phyloP scores from a whole-genome alignment of 2,329 filamentous ascomycete genomes.

The Chrysoporthe puriensis region DNA sequence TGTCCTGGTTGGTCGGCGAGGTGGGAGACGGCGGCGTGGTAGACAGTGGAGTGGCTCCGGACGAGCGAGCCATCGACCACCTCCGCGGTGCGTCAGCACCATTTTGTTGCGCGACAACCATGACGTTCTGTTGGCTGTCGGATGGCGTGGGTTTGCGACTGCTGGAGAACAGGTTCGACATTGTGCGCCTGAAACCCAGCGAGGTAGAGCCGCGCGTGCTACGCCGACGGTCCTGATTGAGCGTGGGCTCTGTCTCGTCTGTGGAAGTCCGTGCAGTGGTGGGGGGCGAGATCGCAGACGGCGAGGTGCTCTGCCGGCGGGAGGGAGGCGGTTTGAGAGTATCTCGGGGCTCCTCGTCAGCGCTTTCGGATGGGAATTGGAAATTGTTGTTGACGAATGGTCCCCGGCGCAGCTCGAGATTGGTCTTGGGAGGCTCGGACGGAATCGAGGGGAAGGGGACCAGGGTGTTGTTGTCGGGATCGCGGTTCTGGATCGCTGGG shows the following conservation, averaged over 20 bases:
- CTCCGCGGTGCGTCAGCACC: slow-evolving; percentile 40
- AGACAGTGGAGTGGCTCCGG: slow-evolving; percentile 48
- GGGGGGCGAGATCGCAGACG: slow-evolving; percentile 16
- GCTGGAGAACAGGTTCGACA: slow-evolving; percentile 52
- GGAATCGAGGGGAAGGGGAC: slow-evolving; percentile 25
- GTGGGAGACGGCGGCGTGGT: slow-evolving; percentile 56
- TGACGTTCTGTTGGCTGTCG: slow-evolving; percentile 34
- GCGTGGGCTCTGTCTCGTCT: slow-evolving; percentile 35
- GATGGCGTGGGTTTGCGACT: slow-evolving; percentile 43
- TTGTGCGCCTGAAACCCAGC: slow-evolving; percentile 52
- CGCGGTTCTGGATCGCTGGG: slow-evolving; percentile 46
- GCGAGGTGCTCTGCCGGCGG: slow-evolving; percentile 11
- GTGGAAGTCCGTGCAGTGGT: slow-evolving; percentile 28
- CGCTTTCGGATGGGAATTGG: slow-evolving; percentile 7
- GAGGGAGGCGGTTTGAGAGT: slow-evolving; percentile 6
- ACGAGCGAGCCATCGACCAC: slow-evolving; percentile 52
- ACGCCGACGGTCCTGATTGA: slow-evolving; percentile 42
- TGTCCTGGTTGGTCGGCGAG: slow-evolving; percentile 39
- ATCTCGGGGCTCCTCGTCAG: background rate
- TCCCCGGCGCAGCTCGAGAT: slow-evolving; percentile 17
- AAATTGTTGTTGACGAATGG: slow-evolving; percentile 21
- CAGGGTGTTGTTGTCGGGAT: slow-evolving; percentile 37
- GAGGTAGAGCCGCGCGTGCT: slow-evolving; percentile 47
- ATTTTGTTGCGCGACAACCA: slow-evolving; percentile 19
- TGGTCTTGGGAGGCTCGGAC: slow-evolving; percentile 20